Base-by-base conservation (phyloP, 805 yeast genomes). In the Phaffomyces thermotolerans region DNA sequence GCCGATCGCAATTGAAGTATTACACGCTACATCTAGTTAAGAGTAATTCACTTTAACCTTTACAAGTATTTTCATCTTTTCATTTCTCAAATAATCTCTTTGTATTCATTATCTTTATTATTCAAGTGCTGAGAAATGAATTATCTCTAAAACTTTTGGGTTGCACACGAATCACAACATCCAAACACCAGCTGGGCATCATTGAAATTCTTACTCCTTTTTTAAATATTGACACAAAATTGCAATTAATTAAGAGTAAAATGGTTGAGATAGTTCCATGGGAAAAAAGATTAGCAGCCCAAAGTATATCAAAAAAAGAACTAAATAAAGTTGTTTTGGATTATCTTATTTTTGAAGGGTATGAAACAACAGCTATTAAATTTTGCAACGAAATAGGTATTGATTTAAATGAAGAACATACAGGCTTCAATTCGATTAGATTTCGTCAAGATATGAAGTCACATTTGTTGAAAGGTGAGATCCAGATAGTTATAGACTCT, bases 341-440 rank as follows among this genome's bases (percentile, higher is more conserved):
- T 64, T 86, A 84, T 61, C 73, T 88, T 48, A 76, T 88, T 13
- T 76, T 78, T 41, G 90, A 86, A 63, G 95, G 93, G 0, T 82
- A 84, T 57, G 80, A 79, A 46, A 72, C 78, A 13, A 80, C 95
- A 0, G 84, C 87, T 2, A 45, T 65, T 31, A 63, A 64, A 45
- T 64, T 70, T 51, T 46, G 58, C 39, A 30, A 56, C 14, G 55
- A 58, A 31, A 59, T 67, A 27, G 63, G 61, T 9, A 30, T 51
- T 18, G 40, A 52, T 8, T 55, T 65, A 38, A 63, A 64, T 8
- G 34, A 33, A 17, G 22, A 59, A 30, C 64, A 71, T 24, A 12
- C 29, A 27, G 29, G 29, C 6, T 27, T 27, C 10, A 13, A 9
- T 13, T 70, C 79, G 2, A 80, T 81, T 31, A 60, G 65, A 14